Evolutionary conservation across 257 asterid species (phyloP), one percentile per base, ranked within the genome.

Genomic region (Solanum dulcamara): DNA sequence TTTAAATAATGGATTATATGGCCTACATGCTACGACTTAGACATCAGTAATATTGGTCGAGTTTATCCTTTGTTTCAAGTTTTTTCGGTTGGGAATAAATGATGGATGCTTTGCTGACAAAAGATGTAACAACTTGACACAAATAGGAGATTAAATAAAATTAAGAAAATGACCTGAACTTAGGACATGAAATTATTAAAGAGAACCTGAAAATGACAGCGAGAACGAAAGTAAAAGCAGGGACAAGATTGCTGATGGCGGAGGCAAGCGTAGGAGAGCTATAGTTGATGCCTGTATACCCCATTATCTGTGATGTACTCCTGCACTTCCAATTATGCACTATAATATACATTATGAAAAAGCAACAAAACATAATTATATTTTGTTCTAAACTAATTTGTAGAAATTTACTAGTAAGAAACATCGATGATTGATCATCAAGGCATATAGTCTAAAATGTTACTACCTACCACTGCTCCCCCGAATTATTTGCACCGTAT

Each of bases 181-280:
- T 35, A 77, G 40, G n/a, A 2, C 20, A 28, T 12, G 18, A 74
- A 11, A 1, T 3, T 32, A 15, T 51, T 13, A 85, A 57, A 7
- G 4, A 38, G 6, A 6, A 89, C 91, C 91, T 87, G 90, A 87
- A 85, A 32, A 87, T 32, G 81, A 89, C 66, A 12, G 91, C 91
- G 30, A 89, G 75, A 13, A 74, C 74, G 83, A 94, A 94, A 72
- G 98, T 94, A 71, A 93, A 92, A 12, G 98, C 98, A 83, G 98
- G 98, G 59, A 92, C 89, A 3, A 95, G 92, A 83, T 94, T 95
- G 91, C 98, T 92, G 90, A 95, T 92, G 87, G 97, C 97, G 26
- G 96, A 95, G 60, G 97, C 96, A 18, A 93, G 94, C 77, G 98
- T 94, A 46, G 98, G 98, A 72, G 97, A 93, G 26, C 92, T 89